Evolutionary conservation across 1,139 yeast species (phyloP), one percentile per base, ranked within the genome.

Genomic region (Pneumocystis carinii): DNA sequence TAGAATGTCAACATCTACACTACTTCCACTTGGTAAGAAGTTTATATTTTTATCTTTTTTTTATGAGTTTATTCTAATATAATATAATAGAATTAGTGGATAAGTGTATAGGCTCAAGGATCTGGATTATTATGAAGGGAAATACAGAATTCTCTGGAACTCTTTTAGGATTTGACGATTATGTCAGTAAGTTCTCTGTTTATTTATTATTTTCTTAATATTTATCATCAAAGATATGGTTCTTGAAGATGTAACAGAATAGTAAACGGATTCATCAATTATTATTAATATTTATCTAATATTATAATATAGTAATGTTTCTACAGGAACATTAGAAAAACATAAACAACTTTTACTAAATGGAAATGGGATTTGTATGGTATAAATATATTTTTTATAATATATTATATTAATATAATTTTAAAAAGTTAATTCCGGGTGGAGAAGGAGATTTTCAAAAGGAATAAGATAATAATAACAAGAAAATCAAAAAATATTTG

Each of bases 101-200:
- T 75, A 86, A 84, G 73, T 84, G 94, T 66, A 84, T 92, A 59
- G 96, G 96, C 24, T 82, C 88, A 62, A 79, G 81, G 65, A 83
- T 92, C 62, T 83, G 88, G 79, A 89, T 90, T 39, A 80, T 90
- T 64, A 79, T 90, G 79, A 84, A 87, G 68, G 81, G 83, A 65
- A 83, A 85, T 58, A 65, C 63, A 59, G 67, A 90, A 73, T 92
- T 90, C 73, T 81, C 82, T 35, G 98, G 98, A 1, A 87, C 85
- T 10, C 78, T 92, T 63, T 82, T 86, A 36, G 98, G 97, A 0
- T 90, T 92, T 73, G 98, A 92, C 73, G 97, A 92, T 74, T 90
- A 85, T 71, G 97, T 92, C 66, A 92, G 71, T 68, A 68, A 59
- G 71, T 67, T n/a, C 15, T 32, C 6, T 36, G 32, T 3, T 15